These are phyloP conservation scores for Sonneratia alba DNA, from an alignment of 345 rosid species.

Conservation along the genomic window DNA sequence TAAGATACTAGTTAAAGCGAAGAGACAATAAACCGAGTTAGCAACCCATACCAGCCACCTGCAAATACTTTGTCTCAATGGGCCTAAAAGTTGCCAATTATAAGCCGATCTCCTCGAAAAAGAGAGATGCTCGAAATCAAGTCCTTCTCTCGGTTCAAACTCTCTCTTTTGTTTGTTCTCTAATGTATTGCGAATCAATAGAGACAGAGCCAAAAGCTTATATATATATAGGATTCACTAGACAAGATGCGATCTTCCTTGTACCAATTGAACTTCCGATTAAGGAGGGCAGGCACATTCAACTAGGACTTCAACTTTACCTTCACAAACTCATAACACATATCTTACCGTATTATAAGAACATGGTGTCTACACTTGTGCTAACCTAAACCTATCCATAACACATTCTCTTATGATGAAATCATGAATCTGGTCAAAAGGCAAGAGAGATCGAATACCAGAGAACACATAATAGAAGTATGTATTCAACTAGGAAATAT, in stretches of 20 bases:
- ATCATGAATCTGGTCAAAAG: too few species aligned
- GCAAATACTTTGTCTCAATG: not conserved
- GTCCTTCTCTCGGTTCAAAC: not conserved
- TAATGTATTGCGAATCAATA: too few species aligned
- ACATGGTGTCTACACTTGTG: not conserved
- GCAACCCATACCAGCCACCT: too few species aligned
- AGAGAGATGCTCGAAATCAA: not conserved
- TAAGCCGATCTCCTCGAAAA: not conserved
- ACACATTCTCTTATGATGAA: too few species aligned
- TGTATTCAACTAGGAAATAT: too few species aligned
- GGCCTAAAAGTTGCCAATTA: slow-evolving; percentile 1
- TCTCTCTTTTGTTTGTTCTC: not conserved
- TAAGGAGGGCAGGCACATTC: not conserved
- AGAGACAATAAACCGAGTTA: too few species aligned
- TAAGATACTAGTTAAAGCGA: too few species aligned
- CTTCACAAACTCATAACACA: not conserved
- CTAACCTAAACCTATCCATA: not conserved
- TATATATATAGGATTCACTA: too few species aligned
- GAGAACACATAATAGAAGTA: too few species aligned
- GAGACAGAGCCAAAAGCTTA: too few species aligned
- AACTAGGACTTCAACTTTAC: not conserved
- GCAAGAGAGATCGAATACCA: too few species aligned
- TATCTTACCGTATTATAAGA: not conserved
- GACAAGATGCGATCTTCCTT: not conserved
- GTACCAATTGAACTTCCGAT: not conserved